Conservation (phyloP, 2,329 filamentous ascomycete genomes). For the Fusarium euwallaceae region DNA sequence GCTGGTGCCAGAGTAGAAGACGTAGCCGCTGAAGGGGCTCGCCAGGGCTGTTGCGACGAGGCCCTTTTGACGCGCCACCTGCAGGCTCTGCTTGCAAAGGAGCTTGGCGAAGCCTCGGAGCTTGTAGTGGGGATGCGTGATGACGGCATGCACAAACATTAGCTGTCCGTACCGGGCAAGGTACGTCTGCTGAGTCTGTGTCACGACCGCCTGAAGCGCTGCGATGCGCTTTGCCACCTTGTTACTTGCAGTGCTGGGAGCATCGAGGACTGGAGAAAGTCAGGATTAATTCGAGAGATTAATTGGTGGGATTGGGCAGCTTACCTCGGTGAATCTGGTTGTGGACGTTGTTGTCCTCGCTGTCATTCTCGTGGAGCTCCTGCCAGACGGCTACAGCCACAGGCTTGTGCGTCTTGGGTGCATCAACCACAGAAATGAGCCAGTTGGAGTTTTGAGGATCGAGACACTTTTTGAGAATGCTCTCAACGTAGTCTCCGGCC, state of each 20-base stretch:
- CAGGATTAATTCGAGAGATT: background rate
- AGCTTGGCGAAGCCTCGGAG: slow-evolving; percentile 39
- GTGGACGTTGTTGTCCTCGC: slow-evolving; percentile 23
- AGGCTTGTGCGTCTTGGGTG: slow-evolving; percentile 33
- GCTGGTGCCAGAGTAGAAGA: slow-evolving; percentile 37
- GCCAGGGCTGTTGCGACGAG: slow-evolving; percentile 26
- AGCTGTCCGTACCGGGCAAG: slow-evolving; percentile 28
- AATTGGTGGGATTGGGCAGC: background rate
- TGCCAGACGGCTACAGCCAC: slow-evolving; percentile 30
- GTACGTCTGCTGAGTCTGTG: slow-evolving; percentile 36
- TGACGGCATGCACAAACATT: slow-evolving; percentile 41
- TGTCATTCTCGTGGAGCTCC: slow-evolving; percentile 22
- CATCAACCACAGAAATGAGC: slow-evolving; percentile 30
- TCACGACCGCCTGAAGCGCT: slow-evolving; percentile 32
- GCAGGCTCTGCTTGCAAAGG: slow-evolving; percentile 33
- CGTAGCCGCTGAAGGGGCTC: slow-evolving; percentile 38
- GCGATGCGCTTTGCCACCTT: slow-evolving; percentile 33
- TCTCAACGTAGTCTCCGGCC: slow-evolving; percentile 26
- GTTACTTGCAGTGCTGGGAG: slow-evolving; percentile 6
- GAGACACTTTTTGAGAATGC: slow-evolving; percentile 16
- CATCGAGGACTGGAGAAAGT: slow-evolving; percentile 16
- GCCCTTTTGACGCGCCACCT: slow-evolving; percentile 32
- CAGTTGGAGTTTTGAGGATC: slow-evolving; percentile 30
- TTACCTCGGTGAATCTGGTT: slow-evolving; percentile 30
- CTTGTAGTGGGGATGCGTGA: slow-evolving; percentile 39